Conservation (phyloP, 176 grass and related monocot genomes). For the Saccharum spontaneum region DNA sequence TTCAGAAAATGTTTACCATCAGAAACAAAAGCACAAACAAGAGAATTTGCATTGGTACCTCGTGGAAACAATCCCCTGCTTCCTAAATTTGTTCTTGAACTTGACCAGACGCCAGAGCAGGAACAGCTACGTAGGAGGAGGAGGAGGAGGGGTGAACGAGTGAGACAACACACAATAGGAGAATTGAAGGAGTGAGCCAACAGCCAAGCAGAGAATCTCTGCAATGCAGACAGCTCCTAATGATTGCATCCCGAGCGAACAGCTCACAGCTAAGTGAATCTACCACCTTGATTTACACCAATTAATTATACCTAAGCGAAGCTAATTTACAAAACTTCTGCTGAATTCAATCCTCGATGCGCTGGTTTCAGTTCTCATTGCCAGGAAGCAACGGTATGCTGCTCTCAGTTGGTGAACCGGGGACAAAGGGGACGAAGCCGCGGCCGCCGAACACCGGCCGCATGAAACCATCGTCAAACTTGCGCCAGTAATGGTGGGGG, state of each 20-base stretch:
- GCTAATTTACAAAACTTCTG: conserved; percentile 45
- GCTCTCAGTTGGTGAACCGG: conserved; percentile 63
- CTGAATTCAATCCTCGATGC: background rate
- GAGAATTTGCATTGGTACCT: conserved; percentile 22
- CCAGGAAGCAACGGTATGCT: conserved; percentile 35
- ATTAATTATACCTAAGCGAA: background rate
- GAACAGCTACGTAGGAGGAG: conserved; percentile 9
- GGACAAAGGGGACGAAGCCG: conserved; percentile 69
- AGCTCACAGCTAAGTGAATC: no score
- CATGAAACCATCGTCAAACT: conserved; percentile 84
- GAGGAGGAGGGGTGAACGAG: background rate
- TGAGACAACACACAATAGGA: background rate
- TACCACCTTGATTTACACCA: conserved; percentile 29
- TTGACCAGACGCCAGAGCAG: conserved; percentile 18
- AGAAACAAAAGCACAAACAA: background rate
- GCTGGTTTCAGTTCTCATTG: conserved; percentile 10
- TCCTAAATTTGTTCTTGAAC: background rate
- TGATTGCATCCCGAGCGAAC: conserved; percentile 41
- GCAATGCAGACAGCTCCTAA: conserved; percentile 41
- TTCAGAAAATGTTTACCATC: background rate
- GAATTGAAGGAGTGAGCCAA: conserved; percentile 11
- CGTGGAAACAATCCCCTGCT: conserved; percentile 19
- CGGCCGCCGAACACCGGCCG: conserved; percentile 75
- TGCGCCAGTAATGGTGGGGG: conserved; percentile 83
- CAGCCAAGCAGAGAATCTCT: conserved; percentile 21